A percentile compares a stretch with the other conserved stretches of the same genome.
Conservation (phyloP, 192 early-diverging fungal species). For the Phycomyces blakesleeanus region DNA sequence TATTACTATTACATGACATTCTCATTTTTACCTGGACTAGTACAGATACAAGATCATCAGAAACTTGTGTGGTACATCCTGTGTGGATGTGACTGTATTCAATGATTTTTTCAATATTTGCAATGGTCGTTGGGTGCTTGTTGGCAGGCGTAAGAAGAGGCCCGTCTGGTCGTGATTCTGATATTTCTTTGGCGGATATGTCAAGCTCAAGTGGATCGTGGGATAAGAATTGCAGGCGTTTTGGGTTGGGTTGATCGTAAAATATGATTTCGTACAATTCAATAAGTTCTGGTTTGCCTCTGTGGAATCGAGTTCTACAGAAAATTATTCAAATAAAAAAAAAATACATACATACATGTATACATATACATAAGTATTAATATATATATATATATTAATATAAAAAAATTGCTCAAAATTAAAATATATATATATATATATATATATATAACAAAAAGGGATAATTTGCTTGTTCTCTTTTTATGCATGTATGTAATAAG, state of each 20-base stretch:
- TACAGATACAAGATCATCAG: conserved; percentile 33
- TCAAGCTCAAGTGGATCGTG: conserved; percentile 65
- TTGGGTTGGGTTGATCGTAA: conserved; percentile 55
- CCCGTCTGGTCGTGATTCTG: neutral
- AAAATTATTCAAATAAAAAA: neutral
- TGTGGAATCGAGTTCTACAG: neutral
- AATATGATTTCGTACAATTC: conserved; percentile 45
- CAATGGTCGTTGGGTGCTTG: neutral
- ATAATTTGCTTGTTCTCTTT: too few species aligned
- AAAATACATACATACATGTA: neutral
- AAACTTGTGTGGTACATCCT: neutral
- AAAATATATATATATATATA: too few species aligned
- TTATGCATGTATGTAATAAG: too few species aligned
- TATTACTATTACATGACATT: too few species aligned
- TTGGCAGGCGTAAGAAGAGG: neutral
- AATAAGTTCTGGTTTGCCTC: conserved; percentile 8
- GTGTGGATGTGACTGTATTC: conserved; percentile 19
- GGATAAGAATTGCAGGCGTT: conserved; percentile 61
- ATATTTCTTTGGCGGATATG: conserved; percentile 40
- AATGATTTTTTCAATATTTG: conserved; percentile 36
- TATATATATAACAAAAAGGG: too few species aligned
- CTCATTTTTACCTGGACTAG: conserved; percentile 60
- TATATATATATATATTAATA: neutral
- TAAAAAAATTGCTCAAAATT: too few species aligned
- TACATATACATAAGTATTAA: neutral